Percentiles rank a stretch among this genome's conserved stretches.
Evolutionary conservation across 257 asterid genomes (phyloP).

Genomic region (Salvia hispanica): DNA sequence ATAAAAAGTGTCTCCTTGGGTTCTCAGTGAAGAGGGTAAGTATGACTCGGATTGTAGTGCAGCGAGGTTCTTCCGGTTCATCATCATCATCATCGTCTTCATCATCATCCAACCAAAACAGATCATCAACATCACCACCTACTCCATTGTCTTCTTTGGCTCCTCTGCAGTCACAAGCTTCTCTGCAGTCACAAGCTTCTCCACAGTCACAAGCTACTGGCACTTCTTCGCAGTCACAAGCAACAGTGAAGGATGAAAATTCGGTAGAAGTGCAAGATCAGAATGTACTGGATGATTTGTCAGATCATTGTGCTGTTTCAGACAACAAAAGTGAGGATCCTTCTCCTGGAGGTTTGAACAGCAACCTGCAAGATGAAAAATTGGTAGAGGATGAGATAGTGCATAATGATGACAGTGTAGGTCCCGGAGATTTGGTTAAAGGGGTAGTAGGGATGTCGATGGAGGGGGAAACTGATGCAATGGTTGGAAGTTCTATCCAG

Average conservation of each 20-base stretch:
- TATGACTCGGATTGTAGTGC: constrained; percentile 93
- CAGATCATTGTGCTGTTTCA: constrained; percentile 42
- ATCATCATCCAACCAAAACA: constrained; percentile 30
- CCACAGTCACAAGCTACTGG: constrained; percentile 50
- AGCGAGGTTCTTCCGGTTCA: constrained; percentile 80
- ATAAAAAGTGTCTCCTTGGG: constrained; percentile 28
- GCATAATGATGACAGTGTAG: constrained; percentile 41
- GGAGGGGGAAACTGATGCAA: constrained; percentile 58
- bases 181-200: constrained; percentile 62
- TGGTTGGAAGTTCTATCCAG: constrained; percentile 56
- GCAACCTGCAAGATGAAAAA: constrained; percentile 44
- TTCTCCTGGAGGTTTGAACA: constrained; percentile 41
- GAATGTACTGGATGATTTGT: constrained; percentile 47
- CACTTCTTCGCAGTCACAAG: constrained; percentile 36
- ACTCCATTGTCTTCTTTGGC: constrained; percentile 55
- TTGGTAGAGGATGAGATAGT: constrained; percentile 43
- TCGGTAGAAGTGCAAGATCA: constrained; percentile 55
- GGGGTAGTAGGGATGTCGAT: constrained; percentile 45
- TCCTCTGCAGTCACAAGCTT: constrained; percentile 51
- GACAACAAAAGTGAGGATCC: constrained; percentile 52
- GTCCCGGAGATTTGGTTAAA: constrained; percentile 49
- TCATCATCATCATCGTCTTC: constrained; percentile 70
- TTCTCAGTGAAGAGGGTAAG: constrained; percentile 41
- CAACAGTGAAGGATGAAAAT: constrained; percentile 61
- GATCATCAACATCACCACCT: constrained; percentile 42